Evolutionary conservation across 139 green algal genomes (phyloP), one percentile per base, ranked within the genome.

Genomic region (Chlamydomonas applanata): DNA sequence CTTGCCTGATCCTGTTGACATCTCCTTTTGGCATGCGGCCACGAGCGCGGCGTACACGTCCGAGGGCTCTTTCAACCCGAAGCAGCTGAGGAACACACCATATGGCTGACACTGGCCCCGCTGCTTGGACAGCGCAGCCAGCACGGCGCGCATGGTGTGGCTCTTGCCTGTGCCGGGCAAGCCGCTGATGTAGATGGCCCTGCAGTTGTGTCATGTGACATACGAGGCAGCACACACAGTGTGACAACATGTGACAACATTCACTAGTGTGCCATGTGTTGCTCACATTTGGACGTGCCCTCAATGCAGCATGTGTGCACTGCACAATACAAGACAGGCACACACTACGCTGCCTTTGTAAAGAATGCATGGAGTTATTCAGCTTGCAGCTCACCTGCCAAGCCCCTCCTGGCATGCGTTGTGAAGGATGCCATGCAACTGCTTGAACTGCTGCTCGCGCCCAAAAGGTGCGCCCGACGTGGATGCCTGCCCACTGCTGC

Each of bases 81-180:
- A 80, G 63, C 79, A 85, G 74, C 79, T 85, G 40, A 85, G 2
- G 29, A 75, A 71, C n/a, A 71, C 64, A 32, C 27, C 60, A 54
- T n/a, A 52, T 32, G 45, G 52, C 35, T 59, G 57, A n/a, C 9
- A 4, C 59, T 66, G 59, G 4, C 59, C 59, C 62, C 22, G 33
- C 40, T 77, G 29, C 44, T 54, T 19, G 9, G n/a, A 13, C 60
- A 77, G 29, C 2, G 72, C 59, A n/a, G 4, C 7, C 19, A 73
- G 22, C 3, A 35, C 66, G 9, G 72, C 63, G 7, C 75, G 70
- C 3, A 86, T 72, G 4, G 80, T 86, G 52, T 80, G 74, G 29
- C 74, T 74, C 66, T 86, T 86, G 59, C 80, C 80, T 22, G 80
- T 86, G 66, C 80, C 80, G 40, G 80, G 80, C 36, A 86, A 59